A percentile compares a stretch with the other conserved stretches of the same genome.
phyloP scores from a whole-genome alignment of 2,329 filamentous ascomycete genomes.

The Helotiales sp. region DNA sequence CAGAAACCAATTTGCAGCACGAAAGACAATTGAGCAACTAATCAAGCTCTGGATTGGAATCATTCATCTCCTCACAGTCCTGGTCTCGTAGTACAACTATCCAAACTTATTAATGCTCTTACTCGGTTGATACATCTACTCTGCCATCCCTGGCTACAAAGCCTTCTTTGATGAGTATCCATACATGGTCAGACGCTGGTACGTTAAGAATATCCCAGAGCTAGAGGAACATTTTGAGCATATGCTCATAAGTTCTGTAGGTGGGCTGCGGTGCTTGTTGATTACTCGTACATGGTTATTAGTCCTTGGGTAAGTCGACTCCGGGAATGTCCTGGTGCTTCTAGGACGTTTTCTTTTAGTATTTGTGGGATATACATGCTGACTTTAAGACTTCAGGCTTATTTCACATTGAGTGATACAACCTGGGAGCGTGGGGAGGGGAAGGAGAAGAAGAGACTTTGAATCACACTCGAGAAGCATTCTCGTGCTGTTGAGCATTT shows the following conservation, averaged over 20 bases:
- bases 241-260: too few relatives aligned
- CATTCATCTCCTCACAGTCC: neutral
- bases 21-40: conserved; percentile 1
- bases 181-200: conserved; percentile 3
- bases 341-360: too few relatives aligned
- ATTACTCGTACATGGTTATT: conserved; percentile 1
- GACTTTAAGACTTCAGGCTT: too few relatives aligned
- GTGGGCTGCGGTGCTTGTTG: neutral
- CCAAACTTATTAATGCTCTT: neutral
- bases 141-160: neutral
- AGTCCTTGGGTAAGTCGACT: too few relatives aligned
- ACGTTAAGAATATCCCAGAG: too few relatives aligned
- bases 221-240: too few relatives aligned
- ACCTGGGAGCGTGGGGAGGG: neutral
- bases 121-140: neutral
- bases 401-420: neutral
- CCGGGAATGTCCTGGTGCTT: too few relatives aligned
- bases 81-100: neutral
- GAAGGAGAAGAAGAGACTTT: too few relatives aligned
- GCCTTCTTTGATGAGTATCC: neutral
- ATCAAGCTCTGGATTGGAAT: neutral
- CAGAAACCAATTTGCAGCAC: neutral
- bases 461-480: too few relatives aligned
- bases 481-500: too few relatives aligned
- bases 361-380: too few relatives aligned